A percentile compares a stretch with the other conserved stretches of the same genome.
These are phyloP conservation scores for Fraxinus platypoda DNA, from an alignment of 305 asterid species.

Conservation along the genomic window DNA sequence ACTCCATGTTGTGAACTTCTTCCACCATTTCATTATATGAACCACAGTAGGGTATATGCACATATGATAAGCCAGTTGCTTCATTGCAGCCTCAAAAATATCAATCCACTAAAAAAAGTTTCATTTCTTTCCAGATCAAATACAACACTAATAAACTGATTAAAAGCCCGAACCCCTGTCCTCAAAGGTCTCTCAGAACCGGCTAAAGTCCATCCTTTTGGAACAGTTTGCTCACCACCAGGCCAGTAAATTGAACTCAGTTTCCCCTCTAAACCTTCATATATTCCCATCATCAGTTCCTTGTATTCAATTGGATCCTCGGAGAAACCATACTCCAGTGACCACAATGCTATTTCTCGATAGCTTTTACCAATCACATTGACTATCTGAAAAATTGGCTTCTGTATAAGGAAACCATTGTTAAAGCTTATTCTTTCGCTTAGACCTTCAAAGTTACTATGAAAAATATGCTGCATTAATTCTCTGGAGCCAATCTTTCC, in stretches of 20 bases:
- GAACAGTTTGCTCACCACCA: slow-evolving; percentile 39
- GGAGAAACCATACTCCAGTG: slow-evolving; percentile 41
- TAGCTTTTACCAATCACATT: slow-evolving; percentile 66
- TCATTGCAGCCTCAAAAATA: slow-evolving; percentile 55
- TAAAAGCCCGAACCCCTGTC: slow-evolving; percentile 59
- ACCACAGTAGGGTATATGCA: slow-evolving; percentile 42
- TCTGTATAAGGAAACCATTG: slow-evolving; percentile 36
- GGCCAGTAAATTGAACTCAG: slow-evolving; percentile 53
- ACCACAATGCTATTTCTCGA: slow-evolving; percentile 51
- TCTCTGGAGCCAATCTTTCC: slow-evolving; percentile 14
- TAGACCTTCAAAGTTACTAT: slow-evolving; percentile 44
- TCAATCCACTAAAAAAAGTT: slow-evolving; percentile 42
- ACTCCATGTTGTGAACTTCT: slow-evolving; percentile 52
- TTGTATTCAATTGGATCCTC: slow-evolving; percentile 16
- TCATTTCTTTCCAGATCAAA: slow-evolving; percentile 29
- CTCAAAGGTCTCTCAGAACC: slow-evolving; percentile 41
- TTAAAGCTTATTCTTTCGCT: slow-evolving; percentile 52
- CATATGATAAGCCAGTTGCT: slow-evolving; percentile 39
- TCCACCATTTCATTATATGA: slow-evolving; percentile 59
- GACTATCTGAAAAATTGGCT: slow-evolving; percentile 38
- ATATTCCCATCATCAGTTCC: not conserved
- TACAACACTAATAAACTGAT: slow-evolving; percentile 45
- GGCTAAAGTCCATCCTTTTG: slow-evolving; percentile 44
- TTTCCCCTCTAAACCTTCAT: slow-evolving; percentile 11
- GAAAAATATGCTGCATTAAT: slow-evolving; percentile 13